phyloP scores from a whole-genome alignment of 352 stramenopile genomes.

The Nothophytophthora sp. region DNA sequence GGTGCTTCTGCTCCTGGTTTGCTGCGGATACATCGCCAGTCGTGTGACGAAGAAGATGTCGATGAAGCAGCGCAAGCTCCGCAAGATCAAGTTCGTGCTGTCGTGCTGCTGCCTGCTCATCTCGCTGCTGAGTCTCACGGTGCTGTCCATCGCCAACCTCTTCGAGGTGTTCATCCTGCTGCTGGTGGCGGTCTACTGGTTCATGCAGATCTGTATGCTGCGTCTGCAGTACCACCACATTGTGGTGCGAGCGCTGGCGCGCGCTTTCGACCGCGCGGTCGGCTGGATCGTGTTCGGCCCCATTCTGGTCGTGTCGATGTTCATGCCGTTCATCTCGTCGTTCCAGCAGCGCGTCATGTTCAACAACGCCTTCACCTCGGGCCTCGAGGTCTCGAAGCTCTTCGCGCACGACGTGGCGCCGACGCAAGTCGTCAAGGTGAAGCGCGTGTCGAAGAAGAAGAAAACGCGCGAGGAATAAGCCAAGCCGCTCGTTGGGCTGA shows the following conservation, averaged over 20 bases:
- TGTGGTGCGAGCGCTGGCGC: constrained; percentile 73
- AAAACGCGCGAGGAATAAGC: constrained; percentile 83
- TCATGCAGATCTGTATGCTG: constrained; percentile 82
- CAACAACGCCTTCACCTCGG: constrained; percentile 89
- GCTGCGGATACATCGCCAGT: constrained; percentile 83
- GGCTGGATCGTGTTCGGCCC: constrained; percentile 90
- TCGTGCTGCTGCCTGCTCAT: constrained; percentile 68
- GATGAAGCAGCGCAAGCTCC: constrained; percentile 89
- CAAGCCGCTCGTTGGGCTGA: constrained; percentile 6
- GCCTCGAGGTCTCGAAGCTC: constrained; percentile 88
- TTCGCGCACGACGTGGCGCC: constrained; percentile 85
- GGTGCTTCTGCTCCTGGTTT: constrained; percentile 73
- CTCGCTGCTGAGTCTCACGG: constrained; percentile 66
- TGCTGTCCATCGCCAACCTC: constrained; percentile 72
- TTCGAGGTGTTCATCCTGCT: constrained; percentile 75
- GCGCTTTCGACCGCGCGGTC: constrained; percentile 73
- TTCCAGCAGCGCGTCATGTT: constrained; percentile 93
- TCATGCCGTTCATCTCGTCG: constrained; percentile 85
- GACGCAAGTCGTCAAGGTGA: constrained; percentile 83
- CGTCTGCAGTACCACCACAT: constrained; percentile 87
- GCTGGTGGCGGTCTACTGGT: constrained; percentile 82
- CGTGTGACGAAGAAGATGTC: constrained; percentile 90
- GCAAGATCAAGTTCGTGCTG: constrained; percentile 89
- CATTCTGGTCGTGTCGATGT: constrained; percentile 90
- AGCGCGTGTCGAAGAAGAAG: constrained; percentile 90